Evolutionary conservation across 192 early-diverging fungal species (phyloP).

Genomic region (Dimargaris cristalligena): DNA sequence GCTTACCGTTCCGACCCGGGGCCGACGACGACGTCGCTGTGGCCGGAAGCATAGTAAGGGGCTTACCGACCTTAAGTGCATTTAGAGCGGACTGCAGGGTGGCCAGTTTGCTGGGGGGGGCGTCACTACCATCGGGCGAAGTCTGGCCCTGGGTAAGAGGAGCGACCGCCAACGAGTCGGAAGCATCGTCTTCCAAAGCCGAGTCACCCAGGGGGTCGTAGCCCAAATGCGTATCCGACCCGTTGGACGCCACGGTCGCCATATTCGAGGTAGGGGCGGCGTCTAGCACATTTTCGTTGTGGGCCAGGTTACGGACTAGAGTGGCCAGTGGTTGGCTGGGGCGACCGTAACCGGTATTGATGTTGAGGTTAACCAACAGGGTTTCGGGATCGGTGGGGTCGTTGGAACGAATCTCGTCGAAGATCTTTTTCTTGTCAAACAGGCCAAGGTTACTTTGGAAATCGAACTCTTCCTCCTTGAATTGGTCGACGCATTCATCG

Average conservation of each 20-base stretch:
- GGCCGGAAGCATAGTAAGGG: too few species aligned
- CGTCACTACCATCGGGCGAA: too few species aligned
- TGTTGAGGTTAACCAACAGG: conserved; percentile 51
- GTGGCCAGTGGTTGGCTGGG: conserved; percentile 6
- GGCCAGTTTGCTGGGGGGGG: too few species aligned
- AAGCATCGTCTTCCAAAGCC: too few species aligned
- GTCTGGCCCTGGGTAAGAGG: too few species aligned
- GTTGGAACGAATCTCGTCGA: conserved; percentile 45
- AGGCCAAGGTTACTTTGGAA: conserved; percentile 40
- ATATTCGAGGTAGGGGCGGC: conserved; percentile 11
- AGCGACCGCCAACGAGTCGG: too few species aligned
- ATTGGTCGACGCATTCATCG: conserved; percentile 36
- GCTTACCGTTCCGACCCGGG: too few species aligned
- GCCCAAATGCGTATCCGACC: too few species aligned
- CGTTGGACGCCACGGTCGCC: too few species aligned
- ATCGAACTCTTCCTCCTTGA: conserved; percentile 44
- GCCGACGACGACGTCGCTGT: too few species aligned
- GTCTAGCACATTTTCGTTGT: conserved; percentile 55
- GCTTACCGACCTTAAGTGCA: too few species aligned
- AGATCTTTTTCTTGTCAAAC: conserved; percentile 55
- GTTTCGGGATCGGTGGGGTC: conserved; percentile 56
- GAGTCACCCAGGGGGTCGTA: not conserved
- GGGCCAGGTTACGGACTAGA: conserved; percentile 21
- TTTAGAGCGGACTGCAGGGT: too few species aligned
- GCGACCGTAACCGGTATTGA: conserved; percentile 25